phyloP scores from a whole-genome alignment of 495 filamentous ascomycete species.

The Hypoxylon trugodes region DNA sequence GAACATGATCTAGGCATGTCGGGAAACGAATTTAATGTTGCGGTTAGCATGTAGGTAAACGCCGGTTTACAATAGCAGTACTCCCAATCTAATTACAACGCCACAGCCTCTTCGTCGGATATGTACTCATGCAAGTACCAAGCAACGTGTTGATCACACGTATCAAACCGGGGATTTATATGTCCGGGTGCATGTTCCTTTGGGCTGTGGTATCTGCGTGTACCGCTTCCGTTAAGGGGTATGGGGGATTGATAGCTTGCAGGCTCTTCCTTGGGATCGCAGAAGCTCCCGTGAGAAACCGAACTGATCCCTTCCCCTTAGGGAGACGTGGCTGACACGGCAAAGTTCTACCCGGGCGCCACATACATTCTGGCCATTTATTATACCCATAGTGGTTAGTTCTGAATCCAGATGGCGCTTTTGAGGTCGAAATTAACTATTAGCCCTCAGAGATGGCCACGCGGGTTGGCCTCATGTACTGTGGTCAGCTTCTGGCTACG shows the following conservation, averaged over 20 bases:
- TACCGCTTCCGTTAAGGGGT: constrained; percentile 55
- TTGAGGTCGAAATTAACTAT: background rate
- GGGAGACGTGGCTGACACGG: constrained; percentile 28
- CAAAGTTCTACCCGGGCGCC: constrained; percentile 58
- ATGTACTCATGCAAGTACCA: constrained; percentile 51
- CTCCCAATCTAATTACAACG: background rate
- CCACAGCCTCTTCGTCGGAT: constrained; percentile 56
- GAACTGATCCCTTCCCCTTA: too few species aligned
- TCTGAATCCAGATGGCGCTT: background rate
- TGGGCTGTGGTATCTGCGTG: constrained; percentile 59
- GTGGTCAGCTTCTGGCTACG: constrained; percentile 34
- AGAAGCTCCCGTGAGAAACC: constrained; percentile 37
- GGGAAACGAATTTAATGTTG: constrained; percentile 59
- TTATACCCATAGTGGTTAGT: constrained; percentile 57
- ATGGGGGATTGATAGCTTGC: constrained; percentile 34
- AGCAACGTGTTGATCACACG: constrained; percentile 53
- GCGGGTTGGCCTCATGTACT: constrained; percentile 36
- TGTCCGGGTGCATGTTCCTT: constrained; percentile 46
- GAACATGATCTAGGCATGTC: constrained; percentile 57
- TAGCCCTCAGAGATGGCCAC: constrained; percentile 36
- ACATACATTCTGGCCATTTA: constrained; percentile 57
- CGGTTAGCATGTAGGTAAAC: constrained; percentile 50
- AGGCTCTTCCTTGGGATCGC: constrained; percentile 38
- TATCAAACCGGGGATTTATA: constrained; percentile 48
- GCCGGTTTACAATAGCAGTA: background rate